A percentile compares a stretch with the other conserved stretches of the same genome.
phyloP scores from a whole-genome alignment of 257 asterid species.

The Anisodus tanguticus region DNA sequence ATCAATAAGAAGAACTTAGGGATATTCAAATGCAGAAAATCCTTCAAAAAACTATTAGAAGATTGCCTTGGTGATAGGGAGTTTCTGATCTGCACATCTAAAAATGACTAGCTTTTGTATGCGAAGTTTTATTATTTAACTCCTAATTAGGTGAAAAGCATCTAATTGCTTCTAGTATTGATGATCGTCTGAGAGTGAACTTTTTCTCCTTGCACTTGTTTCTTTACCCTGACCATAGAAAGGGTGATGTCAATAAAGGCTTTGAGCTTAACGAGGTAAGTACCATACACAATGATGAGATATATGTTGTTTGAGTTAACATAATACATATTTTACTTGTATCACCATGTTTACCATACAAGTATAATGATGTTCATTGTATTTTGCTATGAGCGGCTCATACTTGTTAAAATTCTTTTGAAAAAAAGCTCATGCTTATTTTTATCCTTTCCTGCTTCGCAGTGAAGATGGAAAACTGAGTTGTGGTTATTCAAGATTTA shows the following conservation, averaged over 20 bases:
- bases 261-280: not conserved
- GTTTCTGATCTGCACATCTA: not conserved
- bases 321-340: not conserved
- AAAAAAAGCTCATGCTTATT: conserved; percentile 25
- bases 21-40: not conserved
- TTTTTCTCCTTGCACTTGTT: not conserved
- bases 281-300: not conserved
- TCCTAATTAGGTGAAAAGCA: not conserved
- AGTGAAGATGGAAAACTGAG: conserved; percentile 85
- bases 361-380: not conserved
- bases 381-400: conserved; percentile 4
- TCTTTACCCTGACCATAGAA: conserved; percentile 13
- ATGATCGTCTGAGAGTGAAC: not conserved
- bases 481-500: conserved; percentile 93
- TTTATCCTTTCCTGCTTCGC: conserved; percentile 48
- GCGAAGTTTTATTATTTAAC: not conserved
- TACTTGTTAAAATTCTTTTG: not conserved
- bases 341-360: not conserved
- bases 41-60: not conserved
- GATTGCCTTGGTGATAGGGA: not conserved
- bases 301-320: not conserved
- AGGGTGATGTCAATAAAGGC: not conserved
- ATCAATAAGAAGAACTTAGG: not conserved
- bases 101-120: conserved; percentile 5
- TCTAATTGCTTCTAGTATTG: conserved; percentile 11